Percentiles rank a stretch among this genome's conserved stretches.
These are phyloP conservation scores for Astragalus membranaceus DNA, from an alignment of 306 rosid genomes.

Conservation along the genomic window DNA sequence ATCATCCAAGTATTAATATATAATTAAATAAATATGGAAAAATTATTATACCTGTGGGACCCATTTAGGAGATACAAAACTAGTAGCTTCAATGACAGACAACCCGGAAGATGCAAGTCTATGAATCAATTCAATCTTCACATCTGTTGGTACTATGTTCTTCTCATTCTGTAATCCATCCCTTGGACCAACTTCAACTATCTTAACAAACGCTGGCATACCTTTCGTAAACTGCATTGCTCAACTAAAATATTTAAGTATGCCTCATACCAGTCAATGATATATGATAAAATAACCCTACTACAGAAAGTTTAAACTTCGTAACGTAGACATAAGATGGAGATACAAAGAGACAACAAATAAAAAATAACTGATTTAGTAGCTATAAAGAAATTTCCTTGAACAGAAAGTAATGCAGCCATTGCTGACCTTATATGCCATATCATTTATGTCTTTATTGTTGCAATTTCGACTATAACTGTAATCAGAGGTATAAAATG, in stretches of 20 bases:
- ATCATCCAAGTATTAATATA: slow-evolving; percentile 5
- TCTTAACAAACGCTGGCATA: slow-evolving; percentile 70
- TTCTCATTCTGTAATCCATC: slow-evolving; percentile 94
- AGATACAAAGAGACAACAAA: not conserved
- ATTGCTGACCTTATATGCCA: slow-evolving; percentile 45
- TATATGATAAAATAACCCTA: not conserved
- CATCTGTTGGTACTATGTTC: slow-evolving; percentile 57
- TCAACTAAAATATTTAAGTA: not conserved
- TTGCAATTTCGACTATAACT: slow-evolving; percentile 29
- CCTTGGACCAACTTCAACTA: slow-evolving; percentile 97
- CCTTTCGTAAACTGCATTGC: slow-evolving; percentile 50
- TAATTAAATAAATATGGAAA: not conserved
- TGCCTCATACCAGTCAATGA: not conserved
- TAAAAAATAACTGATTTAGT: not conserved
- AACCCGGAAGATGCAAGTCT: slow-evolving; percentile 70
- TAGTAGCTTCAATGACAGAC: slow-evolving; percentile 83
- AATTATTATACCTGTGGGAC: slow-evolving; percentile 71
- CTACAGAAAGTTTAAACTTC: not conserved
- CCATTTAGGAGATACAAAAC: slow-evolving; percentile 98
- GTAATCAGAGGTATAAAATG: slow-evolving; percentile 30
- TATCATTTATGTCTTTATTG: slow-evolving; percentile 20
- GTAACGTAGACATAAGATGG: not conserved
- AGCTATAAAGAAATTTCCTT: not conserved
- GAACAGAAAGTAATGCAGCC: not conserved
- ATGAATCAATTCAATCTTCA: slow-evolving; percentile 70